Conservation (phyloP, 352 stramenopile species). For the Pythium plurisporium region DNA sequence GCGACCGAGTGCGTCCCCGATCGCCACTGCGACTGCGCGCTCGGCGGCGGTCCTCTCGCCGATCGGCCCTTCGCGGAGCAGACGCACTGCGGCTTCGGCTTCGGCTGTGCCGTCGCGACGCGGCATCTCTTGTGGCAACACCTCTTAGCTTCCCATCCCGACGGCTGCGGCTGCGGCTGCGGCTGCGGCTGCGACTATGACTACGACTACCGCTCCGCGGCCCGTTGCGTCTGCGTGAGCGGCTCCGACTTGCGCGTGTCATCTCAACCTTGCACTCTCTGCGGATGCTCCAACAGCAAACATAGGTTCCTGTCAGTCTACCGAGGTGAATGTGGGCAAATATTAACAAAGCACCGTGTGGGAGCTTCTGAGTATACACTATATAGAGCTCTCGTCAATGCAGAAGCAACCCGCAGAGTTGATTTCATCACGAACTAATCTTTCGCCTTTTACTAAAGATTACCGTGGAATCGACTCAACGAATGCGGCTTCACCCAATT, state of each 20-base stretch:
- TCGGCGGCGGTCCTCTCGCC: neutral
- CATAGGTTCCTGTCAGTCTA: conserved; percentile 13
- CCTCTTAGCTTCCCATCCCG: neutral
- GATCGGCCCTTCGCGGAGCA: neutral
- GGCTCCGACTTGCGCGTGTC: conserved; percentile 7
- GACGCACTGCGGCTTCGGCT: neutral
- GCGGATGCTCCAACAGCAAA: no score
- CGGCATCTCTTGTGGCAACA: neutral
- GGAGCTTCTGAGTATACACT: conserved; percentile 14
- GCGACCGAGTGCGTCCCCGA: neutral
- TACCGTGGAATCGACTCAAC: conserved; percentile 84
- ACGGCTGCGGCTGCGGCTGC: conserved; percentile 3
- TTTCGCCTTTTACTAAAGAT: conserved; percentile 95
- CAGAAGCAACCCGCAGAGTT: conserved; percentile 27
- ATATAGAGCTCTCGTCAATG: neutral
- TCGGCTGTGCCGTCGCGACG: neutral
- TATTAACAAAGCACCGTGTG: neutral
- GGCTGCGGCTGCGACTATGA: conserved; percentile 12
- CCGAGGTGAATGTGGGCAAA: neutral
- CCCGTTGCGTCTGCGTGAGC: neutral
- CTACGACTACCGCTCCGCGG: neutral
- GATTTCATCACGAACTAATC: conserved; percentile 58
- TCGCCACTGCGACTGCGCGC: conserved; percentile 12
- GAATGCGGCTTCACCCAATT: conserved; percentile 79
- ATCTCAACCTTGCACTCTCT: neutral